Conservation (phyloP, 2,329 filamentous ascomycete species). For the Davidsoniella neocaledoniae region DNA sequence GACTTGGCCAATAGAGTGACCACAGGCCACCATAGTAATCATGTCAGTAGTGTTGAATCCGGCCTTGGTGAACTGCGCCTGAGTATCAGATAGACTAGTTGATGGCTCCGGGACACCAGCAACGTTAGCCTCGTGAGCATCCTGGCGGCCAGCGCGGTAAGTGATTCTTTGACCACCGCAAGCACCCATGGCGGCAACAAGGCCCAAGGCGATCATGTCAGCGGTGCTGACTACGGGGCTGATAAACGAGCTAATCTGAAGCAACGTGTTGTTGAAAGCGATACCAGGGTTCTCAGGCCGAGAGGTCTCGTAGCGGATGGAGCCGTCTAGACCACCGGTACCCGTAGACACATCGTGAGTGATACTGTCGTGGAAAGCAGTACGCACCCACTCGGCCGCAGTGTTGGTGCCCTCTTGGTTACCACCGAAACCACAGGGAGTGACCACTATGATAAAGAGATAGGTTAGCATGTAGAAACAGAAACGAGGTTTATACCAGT, state of each 20-base stretch:
- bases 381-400: constrained; percentile 20
- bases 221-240: constrained; percentile 15
- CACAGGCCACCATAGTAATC: constrained; percentile 22
- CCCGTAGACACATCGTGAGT: constrained; percentile 17
- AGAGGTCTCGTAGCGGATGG: constrained; percentile 19
- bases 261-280: constrained; percentile 19
- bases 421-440: constrained; percentile 14
- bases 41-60: constrained; percentile 21
- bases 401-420: constrained; percentile 16
- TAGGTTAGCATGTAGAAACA: background rate
- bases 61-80: constrained; percentile 17
- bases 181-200: constrained; percentile 16
- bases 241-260: constrained; percentile 16
- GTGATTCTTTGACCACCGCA: constrained; percentile 16
- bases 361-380: constrained; percentile 19
- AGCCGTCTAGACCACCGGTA: constrained; percentile 19
- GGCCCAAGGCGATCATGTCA: constrained; percentile 20
- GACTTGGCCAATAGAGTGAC: constrained; percentile 25
- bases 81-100: constrained; percentile 17
- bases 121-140: constrained; percentile 18
- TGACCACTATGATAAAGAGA: constrained; percentile 6
- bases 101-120: constrained; percentile 20
- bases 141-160: constrained; percentile 19
- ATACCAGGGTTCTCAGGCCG: constrained; percentile 18
- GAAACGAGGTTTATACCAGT: background rate